Evolutionary conservation across 2,329 filamentous ascomycete species (phyloP).

Genomic region (Penicillium corylophilum): DNA sequence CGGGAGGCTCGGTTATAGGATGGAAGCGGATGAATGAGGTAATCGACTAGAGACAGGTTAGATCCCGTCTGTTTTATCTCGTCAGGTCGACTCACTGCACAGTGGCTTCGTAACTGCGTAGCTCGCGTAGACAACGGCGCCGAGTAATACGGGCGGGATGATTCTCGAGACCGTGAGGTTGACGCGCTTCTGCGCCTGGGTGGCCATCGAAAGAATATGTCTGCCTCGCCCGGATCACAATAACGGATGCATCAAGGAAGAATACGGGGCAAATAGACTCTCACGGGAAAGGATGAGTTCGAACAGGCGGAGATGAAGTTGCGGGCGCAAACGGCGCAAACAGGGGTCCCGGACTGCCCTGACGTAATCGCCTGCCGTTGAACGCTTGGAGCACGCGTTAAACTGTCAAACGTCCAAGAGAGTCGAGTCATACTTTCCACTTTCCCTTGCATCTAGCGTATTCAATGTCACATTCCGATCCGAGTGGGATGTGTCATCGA

Average conservation of each 20-base stretch:
- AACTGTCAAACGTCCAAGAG: too few species aligned
- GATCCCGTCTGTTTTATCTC: not conserved
- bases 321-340: not conserved
- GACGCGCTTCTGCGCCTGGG: constrained; percentile 42
- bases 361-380: not conserved
- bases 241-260: constrained; percentile 17
- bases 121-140: constrained; percentile 65
- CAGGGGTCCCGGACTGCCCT: not conserved
- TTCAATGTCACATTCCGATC: not conserved
- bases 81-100: constrained; percentile 57
- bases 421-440: not conserved
- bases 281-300: not conserved
- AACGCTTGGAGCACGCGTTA: too few species aligned
- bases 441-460: not conserved
- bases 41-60: constrained; percentile 58
- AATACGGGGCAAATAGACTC: constrained; percentile 1
- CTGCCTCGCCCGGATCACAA: constrained; percentile 13
- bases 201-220: constrained; percentile 29
- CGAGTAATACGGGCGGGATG: constrained; percentile 69
- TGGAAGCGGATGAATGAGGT: constrained; percentile 59
- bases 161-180: constrained; percentile 63
- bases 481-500: not conserved
- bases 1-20: constrained; percentile 42
- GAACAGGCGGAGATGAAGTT: not conserved
- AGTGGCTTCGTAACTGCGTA: constrained; percentile 69